phyloP scores from a whole-genome alignment of 345 rosid genomes.

The Clarkia xantiana region DNA sequence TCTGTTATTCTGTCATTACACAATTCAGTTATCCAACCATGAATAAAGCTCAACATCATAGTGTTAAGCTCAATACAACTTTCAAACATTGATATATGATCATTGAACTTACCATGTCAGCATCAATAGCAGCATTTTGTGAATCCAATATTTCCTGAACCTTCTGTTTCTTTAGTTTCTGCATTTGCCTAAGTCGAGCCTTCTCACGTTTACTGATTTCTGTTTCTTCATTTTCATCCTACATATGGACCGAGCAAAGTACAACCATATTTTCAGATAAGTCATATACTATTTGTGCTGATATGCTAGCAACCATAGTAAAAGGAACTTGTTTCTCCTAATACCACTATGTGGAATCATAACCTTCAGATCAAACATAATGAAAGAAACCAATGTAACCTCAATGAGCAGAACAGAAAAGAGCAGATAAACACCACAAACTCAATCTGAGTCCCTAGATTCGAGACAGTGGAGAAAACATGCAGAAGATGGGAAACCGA shows the following conservation, averaged over 20 bases:
- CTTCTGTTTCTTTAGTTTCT: constrained; percentile 79
- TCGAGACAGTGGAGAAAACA: too few species aligned
- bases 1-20: constrained; percentile 48
- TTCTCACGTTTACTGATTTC: constrained; percentile 79
- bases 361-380: too few species aligned
- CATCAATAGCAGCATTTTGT: constrained; percentile 87
- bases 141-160: constrained; percentile 82
- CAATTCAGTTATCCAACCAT: constrained; percentile 3
- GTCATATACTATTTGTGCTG: too few species aligned
- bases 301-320: too few species aligned
- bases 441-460: too few species aligned
- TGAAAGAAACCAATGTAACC: too few species aligned
- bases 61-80: background rate
- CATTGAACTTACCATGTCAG: constrained; percentile 58
- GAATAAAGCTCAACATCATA: constrained; percentile 1
- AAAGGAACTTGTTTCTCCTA: too few species aligned
- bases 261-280: background rate
- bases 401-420: too few species aligned
- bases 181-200: constrained; percentile 78
- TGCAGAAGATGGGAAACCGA: too few species aligned
- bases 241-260: constrained; percentile 2
- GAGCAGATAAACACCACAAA: too few species aligned
- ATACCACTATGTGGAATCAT: too few species aligned
- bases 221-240: constrained; percentile 42
- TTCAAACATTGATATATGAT: too few species aligned